Evolutionary conservation across 2,329 filamentous ascomycete genomes (phyloP).

Genomic region (Aureobasidium musti): DNA sequence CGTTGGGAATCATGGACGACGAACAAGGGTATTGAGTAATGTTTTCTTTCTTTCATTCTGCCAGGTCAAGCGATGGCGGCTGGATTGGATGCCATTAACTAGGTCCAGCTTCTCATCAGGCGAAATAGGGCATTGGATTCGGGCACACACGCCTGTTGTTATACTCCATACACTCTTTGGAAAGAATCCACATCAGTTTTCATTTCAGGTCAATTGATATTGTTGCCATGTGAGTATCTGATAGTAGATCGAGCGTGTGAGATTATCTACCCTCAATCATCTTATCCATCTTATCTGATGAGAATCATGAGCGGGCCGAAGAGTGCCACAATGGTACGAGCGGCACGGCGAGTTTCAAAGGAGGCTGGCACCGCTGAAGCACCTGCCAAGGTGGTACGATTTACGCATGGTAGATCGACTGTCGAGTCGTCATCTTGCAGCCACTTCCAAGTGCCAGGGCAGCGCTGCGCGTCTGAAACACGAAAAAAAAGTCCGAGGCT

Average conservation of each 20-base stretch:
- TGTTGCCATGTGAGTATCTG: background rate
- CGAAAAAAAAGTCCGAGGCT: background rate
- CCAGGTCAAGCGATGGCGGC: background rate
- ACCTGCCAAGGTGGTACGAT: constrained; percentile 19
- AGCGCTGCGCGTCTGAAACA: background rate
- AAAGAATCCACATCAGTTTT: constrained; percentile 5
- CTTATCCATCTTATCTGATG: constrained; percentile 29
- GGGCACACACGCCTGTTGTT: constrained; percentile 6
- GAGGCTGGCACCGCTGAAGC: background rate
- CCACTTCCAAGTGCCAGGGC: background rate
- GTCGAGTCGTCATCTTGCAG: constrained; percentile 10
- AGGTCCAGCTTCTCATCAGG: background rate
- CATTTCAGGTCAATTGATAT: background rate
- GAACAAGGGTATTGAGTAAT: constrained; percentile 27
- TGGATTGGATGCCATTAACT: background rate
- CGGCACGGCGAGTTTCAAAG: background rate
- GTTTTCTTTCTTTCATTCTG: constrained; percentile 24
- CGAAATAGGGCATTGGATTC: constrained; percentile 4
- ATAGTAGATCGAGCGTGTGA: background rate
- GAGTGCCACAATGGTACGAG: constrained; percentile 24
- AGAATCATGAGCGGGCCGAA: constrained; percentile 4
- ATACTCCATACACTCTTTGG: background rate
- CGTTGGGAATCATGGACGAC: background rate
- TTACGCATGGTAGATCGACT: constrained; percentile 20
- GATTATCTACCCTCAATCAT: constrained; percentile 4